Evolutionary conservation across 2,329 filamentous ascomycete species (phyloP), one percentile per base, ranked within the genome.

Genomic region (Alternaria incomplexa): DNA sequence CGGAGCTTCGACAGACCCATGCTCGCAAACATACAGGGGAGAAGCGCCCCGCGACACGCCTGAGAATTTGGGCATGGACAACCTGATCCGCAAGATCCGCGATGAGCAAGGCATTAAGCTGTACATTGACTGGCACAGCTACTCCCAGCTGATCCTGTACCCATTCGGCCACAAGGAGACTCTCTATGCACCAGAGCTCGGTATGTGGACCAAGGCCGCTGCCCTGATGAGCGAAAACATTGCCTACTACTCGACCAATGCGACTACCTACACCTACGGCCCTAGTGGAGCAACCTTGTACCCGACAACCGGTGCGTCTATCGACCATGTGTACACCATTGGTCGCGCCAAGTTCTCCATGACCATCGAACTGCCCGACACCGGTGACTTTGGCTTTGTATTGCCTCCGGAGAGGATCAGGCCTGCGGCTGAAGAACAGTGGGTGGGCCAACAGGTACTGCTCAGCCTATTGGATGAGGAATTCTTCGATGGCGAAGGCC

Each of bases 121-220:
- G 3, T 91, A 84, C 73, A 85, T 90, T 55, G 89, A 91, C 77
- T 88, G 85, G 79, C 89, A 90, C 78, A 84, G 85, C 4, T 90
- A 88, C 75, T 85, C 84, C 11, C 88, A 90, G 68, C 81, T 87
- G 30, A 84, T 90, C 62, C 83, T 87, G 61, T 83, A 84, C 17
- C 85, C 81, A 3, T 90, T 88, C 64, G 87, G 87, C 26, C 88
- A 86, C 77, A 84, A 84, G 13, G 88, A 87, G 77, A 80, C 77
- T 20, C 78, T 74, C 15, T 77, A 81, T 20, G 77, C 84, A 1
- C 76, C 80, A 30, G 85, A 87, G 65, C 80, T 86, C 59, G 72
- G 79, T 11, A 80, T 85, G 63, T 83, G 86, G 65, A 83, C 85
- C 63, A 74, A 77, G 2, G 81, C 89, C 0, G 86, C 86, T 4